Evolutionary conservation across 345 rosid species (phyloP).

Genomic region (Syzygium aromaticum): DNA sequence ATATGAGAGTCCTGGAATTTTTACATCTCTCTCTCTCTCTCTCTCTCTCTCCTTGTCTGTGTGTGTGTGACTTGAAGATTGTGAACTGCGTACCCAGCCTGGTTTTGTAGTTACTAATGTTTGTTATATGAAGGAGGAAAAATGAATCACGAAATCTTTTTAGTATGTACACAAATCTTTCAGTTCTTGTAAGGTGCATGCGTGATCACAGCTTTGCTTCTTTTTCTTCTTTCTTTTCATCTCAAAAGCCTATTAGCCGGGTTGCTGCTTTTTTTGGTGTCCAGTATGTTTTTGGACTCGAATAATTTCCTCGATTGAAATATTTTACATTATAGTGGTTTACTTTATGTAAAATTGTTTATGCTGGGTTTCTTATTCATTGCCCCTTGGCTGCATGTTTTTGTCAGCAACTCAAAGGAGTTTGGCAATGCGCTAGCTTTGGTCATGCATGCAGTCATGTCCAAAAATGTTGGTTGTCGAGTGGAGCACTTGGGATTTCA

Average conservation of each 20-base stretch:
- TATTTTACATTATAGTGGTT: not conserved
- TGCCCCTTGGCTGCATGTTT: not conserved
- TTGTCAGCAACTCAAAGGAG: slow-evolving; percentile 26
- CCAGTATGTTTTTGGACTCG: not conserved
- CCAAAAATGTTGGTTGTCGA: slow-evolving; percentile 16
- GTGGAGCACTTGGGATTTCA: slow-evolving; percentile 48
- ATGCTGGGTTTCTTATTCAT: not conserved
- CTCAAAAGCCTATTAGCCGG: not conserved
- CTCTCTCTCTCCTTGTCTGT: not conserved
- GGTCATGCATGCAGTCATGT: slow-evolving; percentile 28
- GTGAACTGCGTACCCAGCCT: not conserved
- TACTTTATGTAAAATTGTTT: not conserved
- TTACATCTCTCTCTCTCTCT: not conserved
- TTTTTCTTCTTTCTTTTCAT: not conserved
- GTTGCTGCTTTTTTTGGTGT: not conserved
- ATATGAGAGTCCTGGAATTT: not conserved
- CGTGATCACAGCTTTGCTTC: not conserved
- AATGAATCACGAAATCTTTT: not conserved
- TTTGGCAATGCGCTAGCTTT: slow-evolving; percentile 24
- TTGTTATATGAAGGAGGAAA: not conserved
- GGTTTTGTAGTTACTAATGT: not conserved
- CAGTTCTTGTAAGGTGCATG: not conserved
- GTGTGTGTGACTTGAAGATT: not conserved
- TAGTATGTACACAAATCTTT: not conserved
- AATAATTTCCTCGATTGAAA: not conserved